Percentiles rank a stretch among this genome's conserved stretches.
These are phyloP conservation scores for Porphyrellus cyaneotinctus DNA, from an alignment of 768 basidiomycete species.

Conservation along the genomic window DNA sequence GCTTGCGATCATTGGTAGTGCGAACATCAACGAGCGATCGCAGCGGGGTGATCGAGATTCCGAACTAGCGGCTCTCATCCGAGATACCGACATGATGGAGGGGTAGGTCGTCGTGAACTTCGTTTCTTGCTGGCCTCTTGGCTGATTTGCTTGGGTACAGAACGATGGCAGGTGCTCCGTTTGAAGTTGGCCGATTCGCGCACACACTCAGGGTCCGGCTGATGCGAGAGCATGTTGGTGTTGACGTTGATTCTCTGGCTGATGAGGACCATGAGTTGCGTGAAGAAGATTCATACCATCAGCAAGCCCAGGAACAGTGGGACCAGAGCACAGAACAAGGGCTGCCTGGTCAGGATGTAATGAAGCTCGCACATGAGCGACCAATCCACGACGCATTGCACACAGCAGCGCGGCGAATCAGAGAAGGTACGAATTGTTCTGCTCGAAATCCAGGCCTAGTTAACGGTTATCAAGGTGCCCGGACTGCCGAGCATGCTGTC, in stretches of 20 bases:
- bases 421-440: constrained; percentile 44
- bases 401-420: constrained; percentile 36
- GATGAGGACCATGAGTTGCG: constrained; percentile 66
- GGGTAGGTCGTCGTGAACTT: constrained; percentile 47
- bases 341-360: constrained; percentile 39
- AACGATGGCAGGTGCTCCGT: constrained; percentile 90
- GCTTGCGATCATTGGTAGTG: constrained; percentile 89
- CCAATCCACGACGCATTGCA: constrained; percentile 33
- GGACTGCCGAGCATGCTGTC: constrained; percentile 37
- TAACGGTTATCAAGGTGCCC: constrained; percentile 34
- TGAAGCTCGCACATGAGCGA: constrained; percentile 39
- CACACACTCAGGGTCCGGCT: constrained; percentile 89
- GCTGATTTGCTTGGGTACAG: constrained; percentile 37
- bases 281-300: constrained; percentile 45
- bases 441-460: background rate
- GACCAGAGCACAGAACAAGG: constrained; percentile 72
- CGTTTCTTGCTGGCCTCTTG: background rate
- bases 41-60: constrained; percentile 96
- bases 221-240: constrained; percentile 95
- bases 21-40: constrained; percentile 97
- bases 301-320: constrained; percentile 56
- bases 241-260: constrained; percentile 86
- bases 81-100: constrained; percentile 97
- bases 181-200: constrained; percentile 94
- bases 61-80: constrained; percentile 86